phyloP scores from a whole-genome alignment of 805 yeast species.

The Candida incommunis region DNA sequence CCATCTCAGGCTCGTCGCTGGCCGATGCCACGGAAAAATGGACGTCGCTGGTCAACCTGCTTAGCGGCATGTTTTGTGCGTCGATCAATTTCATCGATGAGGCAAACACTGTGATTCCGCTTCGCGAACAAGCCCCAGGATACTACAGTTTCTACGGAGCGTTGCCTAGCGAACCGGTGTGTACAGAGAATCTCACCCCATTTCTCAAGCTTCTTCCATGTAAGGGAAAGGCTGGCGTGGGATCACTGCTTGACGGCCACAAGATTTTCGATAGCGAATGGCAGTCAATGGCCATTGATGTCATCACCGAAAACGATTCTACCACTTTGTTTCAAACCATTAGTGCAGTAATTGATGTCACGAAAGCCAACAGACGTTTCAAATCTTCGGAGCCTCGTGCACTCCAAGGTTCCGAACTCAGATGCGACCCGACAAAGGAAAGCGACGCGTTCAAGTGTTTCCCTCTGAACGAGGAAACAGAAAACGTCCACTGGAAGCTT shows the following conservation, averaged over 20 bases:
- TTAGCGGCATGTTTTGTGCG: slow-evolving; percentile 91
- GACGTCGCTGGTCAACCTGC: slow-evolving; percentile 54
- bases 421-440: slow-evolving; percentile 57
- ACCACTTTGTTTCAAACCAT: slow-evolving; percentile 44
- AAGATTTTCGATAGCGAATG: slow-evolving; percentile 74
- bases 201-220: slow-evolving; percentile 82
- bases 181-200: slow-evolving; percentile 94
- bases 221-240: slow-evolving; percentile 78
- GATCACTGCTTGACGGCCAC: slow-evolving; percentile 80
- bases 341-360: slow-evolving; percentile 59
- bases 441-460: slow-evolving; percentile 58
- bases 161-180: slow-evolving; percentile 85
- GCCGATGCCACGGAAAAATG: slow-evolving; percentile 49
- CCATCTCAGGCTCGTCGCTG: slow-evolving; percentile 47
- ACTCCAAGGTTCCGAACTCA: slow-evolving; percentile 46
- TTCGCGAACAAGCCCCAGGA: slow-evolving; percentile 11
- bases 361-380: slow-evolving; percentile 47
- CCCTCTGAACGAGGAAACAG: slow-evolving; percentile 44
- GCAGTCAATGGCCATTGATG: slow-evolving; percentile 87
- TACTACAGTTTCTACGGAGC: slow-evolving; percentile 61
- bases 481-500: slow-evolving; percentile 35
- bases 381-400: slow-evolving; percentile 72
- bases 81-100: slow-evolving; percentile 79
- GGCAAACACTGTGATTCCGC: slow-evolving; percentile 59
- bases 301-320: slow-evolving; percentile 28